These are phyloP conservation scores for Purpureocillium takamizusanense DNA, from an alignment of 2,329 filamentous ascomycete species.

Conservation along the genomic window DNA sequence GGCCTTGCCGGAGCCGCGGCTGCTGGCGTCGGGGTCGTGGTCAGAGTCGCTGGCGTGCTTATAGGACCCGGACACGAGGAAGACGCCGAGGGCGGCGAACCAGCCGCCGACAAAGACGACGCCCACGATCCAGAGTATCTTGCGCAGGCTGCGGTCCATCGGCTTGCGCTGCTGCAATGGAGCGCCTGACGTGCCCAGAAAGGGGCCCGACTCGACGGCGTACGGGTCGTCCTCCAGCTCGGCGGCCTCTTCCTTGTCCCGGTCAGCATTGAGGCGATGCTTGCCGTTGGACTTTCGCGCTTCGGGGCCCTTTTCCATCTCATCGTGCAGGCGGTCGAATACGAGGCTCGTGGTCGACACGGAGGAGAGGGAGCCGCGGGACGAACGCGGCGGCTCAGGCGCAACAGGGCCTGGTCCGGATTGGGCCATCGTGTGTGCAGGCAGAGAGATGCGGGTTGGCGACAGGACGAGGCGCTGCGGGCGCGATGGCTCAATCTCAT, in stretches of 20 bases:
- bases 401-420: too few species aligned
- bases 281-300: conserved; percentile 9
- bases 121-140: conserved; percentile 51
- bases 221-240: conserved; percentile 11
- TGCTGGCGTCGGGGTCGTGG: conserved; percentile 60
- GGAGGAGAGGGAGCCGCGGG: conserved; percentile 57
- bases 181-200: conserved; percentile 31
- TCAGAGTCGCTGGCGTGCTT: conserved; percentile 51
- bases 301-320: conserved; percentile 23
- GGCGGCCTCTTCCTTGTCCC: conserved; percentile 21
- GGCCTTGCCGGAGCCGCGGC: conserved; percentile 57
- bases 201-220: conserved; percentile 43
- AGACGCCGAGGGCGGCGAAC: conserved; percentile 58
- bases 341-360: conserved; percentile 78
- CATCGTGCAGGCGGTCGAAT: conserved; percentile 65
- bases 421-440: not conserved
- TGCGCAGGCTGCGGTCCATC: conserved; percentile 58
- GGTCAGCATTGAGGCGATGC: conserved; percentile 18
- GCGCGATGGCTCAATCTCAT: not conserved
- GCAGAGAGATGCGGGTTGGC: not conserved
- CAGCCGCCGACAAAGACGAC: conserved; percentile 57
- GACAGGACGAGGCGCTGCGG: too few species aligned
- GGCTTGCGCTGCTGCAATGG: conserved; percentile 35
- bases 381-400: conserved; percentile 20
- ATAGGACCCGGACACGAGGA: conserved; percentile 57